A percentile compares a stretch with the other conserved stretches of the same genome.
Evolutionary conservation across 2,329 filamentous ascomycete genomes (phyloP).

Genomic region (Bipolaris sorokiniana): DNA sequence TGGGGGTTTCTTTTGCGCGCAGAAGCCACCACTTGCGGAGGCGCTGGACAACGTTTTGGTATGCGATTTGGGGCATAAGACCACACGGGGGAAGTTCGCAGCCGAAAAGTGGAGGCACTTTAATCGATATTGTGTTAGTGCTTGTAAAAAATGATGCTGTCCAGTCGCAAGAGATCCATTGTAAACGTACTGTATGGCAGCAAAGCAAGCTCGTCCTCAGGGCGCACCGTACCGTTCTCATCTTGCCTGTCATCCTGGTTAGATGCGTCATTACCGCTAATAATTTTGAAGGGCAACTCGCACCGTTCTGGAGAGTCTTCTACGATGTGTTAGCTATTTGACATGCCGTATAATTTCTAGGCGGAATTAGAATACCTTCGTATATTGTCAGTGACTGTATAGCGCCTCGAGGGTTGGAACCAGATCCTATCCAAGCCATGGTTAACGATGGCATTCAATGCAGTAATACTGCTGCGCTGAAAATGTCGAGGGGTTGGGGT

Average conservation of each 20-base stretch:
- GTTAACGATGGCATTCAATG: not conserved
- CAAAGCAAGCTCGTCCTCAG: constrained; percentile 10
- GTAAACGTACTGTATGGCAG: constrained; percentile 24
- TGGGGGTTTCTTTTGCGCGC: not conserved
- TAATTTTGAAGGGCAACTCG: constrained; percentile 1
- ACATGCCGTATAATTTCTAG: not conserved
- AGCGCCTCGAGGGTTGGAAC: not conserved
- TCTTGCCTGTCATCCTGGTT: not conserved
- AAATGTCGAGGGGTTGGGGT: not conserved
- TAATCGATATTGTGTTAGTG: not conserved
- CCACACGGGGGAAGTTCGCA: constrained; percentile 34
- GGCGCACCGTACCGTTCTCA: too few species aligned
- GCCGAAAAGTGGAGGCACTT: constrained; percentile 37
- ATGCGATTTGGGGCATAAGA: constrained; percentile 30
- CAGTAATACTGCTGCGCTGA: not conserved
- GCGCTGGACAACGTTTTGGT: constrained; percentile 26
- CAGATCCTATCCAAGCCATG: not conserved
- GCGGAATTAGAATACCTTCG: constrained; percentile 1
- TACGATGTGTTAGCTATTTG: too few species aligned
- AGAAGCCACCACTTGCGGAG: constrained; percentile 31
- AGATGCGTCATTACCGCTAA: not conserved
- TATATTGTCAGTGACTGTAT: not conserved
- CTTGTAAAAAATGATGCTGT: not conserved
- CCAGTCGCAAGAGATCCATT: not conserved
- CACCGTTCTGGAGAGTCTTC: constrained; percentile 23